Evolutionary conservation across 352 stramenopile genomes (phyloP).

Genomic region (Aphanomyces stellatus): DNA sequence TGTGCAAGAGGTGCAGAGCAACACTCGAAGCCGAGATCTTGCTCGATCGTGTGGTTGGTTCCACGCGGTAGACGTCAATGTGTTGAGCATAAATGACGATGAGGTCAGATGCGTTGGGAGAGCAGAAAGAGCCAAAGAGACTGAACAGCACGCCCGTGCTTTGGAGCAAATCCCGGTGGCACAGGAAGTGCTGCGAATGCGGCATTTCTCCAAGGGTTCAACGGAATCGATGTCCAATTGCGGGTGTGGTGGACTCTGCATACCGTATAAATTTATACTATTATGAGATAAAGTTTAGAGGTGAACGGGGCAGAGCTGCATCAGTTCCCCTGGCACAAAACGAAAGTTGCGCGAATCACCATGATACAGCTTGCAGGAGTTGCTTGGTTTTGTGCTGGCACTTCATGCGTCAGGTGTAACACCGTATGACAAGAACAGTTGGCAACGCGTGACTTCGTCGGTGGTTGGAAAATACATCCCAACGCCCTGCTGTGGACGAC

Average conservation of each 20-base stretch:
- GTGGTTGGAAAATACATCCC: too few relatives aligned
- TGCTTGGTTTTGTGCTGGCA: too few relatives aligned
- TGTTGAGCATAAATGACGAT: constrained; percentile 64
- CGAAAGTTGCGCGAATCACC: too few relatives aligned
- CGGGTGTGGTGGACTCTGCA: not conserved
- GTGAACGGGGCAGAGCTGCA: too few relatives aligned
- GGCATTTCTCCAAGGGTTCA: not conserved
- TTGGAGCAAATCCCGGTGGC: constrained; percentile 71
- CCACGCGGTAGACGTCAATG: constrained; percentile 71
- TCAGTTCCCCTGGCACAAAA: too few relatives aligned
- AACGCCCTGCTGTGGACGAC: too few relatives aligned
- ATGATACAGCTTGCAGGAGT: too few relatives aligned
- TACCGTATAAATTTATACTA: not conserved
- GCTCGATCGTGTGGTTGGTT: constrained; percentile 33
- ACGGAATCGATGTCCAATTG: not conserved
- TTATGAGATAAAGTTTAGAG: too few relatives aligned
- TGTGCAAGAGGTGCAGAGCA: constrained; percentile 46
- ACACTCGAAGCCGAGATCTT: not conserved
- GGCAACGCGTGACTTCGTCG: too few relatives aligned
- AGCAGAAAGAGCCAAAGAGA: constrained; percentile 36
- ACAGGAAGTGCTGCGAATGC: constrained; percentile 64
- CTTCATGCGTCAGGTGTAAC: too few relatives aligned
- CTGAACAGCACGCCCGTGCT: constrained; percentile 57
- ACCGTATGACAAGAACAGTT: too few relatives aligned
- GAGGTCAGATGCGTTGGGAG: constrained; percentile 57